Evolutionary conservation across 2,329 filamentous ascomycete genomes (phyloP), one percentile per base, ranked within the genome.

Genomic region (Hypoxylon sp.): DNA sequence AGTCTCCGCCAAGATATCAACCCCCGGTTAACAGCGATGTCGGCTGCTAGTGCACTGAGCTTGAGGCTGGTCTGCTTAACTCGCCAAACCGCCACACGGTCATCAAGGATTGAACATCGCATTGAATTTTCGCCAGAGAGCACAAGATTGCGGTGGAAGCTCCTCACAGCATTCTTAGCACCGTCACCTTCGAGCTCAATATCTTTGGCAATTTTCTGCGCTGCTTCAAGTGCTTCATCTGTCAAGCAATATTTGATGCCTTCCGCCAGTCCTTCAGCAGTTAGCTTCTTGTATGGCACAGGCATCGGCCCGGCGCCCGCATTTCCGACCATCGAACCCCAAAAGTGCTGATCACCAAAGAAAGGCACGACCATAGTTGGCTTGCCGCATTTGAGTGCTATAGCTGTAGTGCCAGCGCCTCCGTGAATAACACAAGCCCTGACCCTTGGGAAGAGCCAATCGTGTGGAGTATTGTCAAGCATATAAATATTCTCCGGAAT

Each of bases 271-370:
- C 86, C 87, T 64, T 93, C 88, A 0, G 83, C 84, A 1, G 83
- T 88, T 1, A 94, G 78, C 9, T 85, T 79, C 78, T 92, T 93
- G 79, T 92, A 91, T 0, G 90, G 90, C 7, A 93, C 84, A 1
- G 90, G 86, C 45, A 86, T 80, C 0, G 91, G 89, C 0, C 91
- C 91, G 0, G 90, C 91, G 25, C 86, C 85, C 1, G 88, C 84
- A 34, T 84, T 86, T 3, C 83, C 84, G 0, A 93, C 84, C 87
- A 92, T 92, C 17, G 84, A 82, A 1, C 91, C 91, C 91, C 92
- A 94, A 75, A 94, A 94, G 52, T 90, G 86, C 77, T 94, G 91
- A 74, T 94, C 91, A 2, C 91, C 91, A 70, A 94, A 94, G 79
- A 94, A 94, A 0, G 91, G 91, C 1, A 94, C 89, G 25, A 93